phyloP scores from a whole-genome alignment of 345 rosid species.

The Acer yangbiense region DNA sequence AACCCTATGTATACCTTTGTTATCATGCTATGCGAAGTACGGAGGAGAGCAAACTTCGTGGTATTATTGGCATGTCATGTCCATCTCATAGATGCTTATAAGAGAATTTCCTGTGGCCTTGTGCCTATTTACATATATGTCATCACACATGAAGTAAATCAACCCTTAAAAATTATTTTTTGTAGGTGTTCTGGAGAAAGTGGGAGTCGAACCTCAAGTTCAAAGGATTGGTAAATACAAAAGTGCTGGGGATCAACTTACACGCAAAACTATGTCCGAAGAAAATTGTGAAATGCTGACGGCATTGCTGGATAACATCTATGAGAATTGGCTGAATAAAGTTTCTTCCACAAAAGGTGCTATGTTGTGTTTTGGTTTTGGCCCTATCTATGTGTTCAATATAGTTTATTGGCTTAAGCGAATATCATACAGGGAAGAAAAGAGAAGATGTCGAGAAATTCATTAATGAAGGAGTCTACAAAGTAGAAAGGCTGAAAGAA shows the following conservation, averaged over 20 bases:
- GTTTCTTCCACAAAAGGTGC: constrained; percentile 81
- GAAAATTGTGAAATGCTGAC: constrained; percentile 97
- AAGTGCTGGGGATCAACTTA: constrained; percentile 94
- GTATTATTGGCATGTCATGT: neutral
- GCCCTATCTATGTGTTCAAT: constrained; percentile 22
- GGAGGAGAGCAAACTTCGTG: neutral
- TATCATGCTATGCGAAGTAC: neutral
- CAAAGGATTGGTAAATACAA: constrained; percentile 94
- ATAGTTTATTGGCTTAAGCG: constrained; percentile 30
- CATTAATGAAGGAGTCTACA: constrained; percentile 83
- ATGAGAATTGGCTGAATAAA: constrained; percentile 86
- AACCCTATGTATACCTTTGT: neutral
- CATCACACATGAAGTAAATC: neutral
- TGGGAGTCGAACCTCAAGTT: constrained; percentile 89
- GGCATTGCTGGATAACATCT: constrained; percentile 84
- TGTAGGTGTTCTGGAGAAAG: constrained; percentile 85
- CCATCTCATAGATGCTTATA: constrained; percentile 2
- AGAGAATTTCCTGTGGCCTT: neutral
- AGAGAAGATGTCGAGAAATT: constrained; percentile 81
- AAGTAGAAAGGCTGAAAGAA: constrained; percentile 84
- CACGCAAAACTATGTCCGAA: constrained; percentile 78
- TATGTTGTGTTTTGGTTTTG: constrained; percentile 24
- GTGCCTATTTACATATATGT: neutral
- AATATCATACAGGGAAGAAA: constrained; percentile 64
- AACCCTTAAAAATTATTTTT: constrained; percentile 9